These are phyloP conservation scores for Aureobasidium namibiae DNA, from an alignment of 2,329 filamentous ascomycete species.

Conservation along the genomic window DNA sequence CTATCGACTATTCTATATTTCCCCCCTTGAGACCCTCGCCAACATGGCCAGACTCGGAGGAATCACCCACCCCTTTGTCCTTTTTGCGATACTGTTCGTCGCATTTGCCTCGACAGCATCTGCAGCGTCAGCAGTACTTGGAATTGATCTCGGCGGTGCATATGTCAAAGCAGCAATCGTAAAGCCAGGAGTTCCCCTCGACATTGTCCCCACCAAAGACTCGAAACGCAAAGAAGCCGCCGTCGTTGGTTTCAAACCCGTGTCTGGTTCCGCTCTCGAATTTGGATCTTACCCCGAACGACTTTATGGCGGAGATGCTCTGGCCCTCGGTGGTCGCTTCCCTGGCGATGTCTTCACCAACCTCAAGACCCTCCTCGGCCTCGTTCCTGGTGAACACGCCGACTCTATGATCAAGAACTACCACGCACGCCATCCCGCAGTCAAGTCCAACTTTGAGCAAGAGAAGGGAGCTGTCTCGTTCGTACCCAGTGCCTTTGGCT, in stretches of 20 bases:
- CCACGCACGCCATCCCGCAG: constrained; percentile 64
- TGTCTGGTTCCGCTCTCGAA: constrained; percentile 46
- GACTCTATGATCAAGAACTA: constrained; percentile 61
- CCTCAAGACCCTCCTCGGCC: constrained; percentile 80
- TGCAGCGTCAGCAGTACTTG: constrained; percentile 70
- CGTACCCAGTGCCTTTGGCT: constrained; percentile 66
- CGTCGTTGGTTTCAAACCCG: constrained; percentile 87
- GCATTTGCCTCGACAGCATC: constrained; percentile 50
- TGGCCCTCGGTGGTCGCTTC: constrained; percentile 78
- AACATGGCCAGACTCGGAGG: constrained; percentile 12
- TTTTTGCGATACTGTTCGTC: constrained; percentile 42
- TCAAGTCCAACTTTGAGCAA: constrained; percentile 57
- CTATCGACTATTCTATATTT: neutral
- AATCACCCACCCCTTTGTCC: neutral
- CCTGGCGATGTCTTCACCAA: constrained; percentile 93
- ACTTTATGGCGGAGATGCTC: constrained; percentile 83
- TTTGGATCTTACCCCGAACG: constrained; percentile 64
- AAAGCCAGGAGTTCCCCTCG: constrained; percentile 92
- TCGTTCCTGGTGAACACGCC: constrained; percentile 41
- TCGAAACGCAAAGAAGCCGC: constrained; percentile 92
- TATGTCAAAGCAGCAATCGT: constrained; percentile 95
- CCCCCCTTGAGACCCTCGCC: neutral
- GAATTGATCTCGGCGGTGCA: constrained; percentile 89
- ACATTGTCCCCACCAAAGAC: constrained; percentile 96
- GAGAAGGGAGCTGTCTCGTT: constrained; percentile 66